Percentiles rank a stretch among this genome's conserved stretches.
Conservation (phyloP, 352 stramenopile species). For the Phytophthora hibernalis region DNA sequence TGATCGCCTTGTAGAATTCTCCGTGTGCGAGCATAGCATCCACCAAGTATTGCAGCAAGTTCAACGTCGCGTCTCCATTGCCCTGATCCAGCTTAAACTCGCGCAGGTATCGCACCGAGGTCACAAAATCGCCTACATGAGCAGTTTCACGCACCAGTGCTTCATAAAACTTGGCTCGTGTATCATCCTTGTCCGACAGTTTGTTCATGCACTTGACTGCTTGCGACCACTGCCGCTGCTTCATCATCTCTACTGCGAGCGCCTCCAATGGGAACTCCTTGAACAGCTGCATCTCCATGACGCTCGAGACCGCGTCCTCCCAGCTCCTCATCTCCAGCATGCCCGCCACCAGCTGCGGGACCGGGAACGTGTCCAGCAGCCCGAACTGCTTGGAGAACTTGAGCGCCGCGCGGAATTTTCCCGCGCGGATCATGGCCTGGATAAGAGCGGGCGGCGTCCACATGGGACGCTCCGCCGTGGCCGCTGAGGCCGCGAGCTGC, state of each 20-base stretch:
- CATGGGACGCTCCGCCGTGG: conserved; percentile 33
- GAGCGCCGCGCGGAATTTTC: conserved; percentile 75
- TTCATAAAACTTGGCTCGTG: conserved; percentile 50
- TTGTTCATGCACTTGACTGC: conserved; percentile 87
- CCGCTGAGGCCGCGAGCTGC: conserved; percentile 39
- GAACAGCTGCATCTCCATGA: conserved; percentile 81
- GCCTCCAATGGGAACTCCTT: conserved; percentile 72
- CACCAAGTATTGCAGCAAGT: conserved; percentile 64
- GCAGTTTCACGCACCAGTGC: conserved; percentile 66
- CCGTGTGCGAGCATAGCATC: conserved; percentile 69
- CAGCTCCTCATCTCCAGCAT: conserved; percentile 77
- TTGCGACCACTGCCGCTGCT: conserved; percentile 71
- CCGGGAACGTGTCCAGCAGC: conserved; percentile 74
- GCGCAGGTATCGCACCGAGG: conserved; percentile 66
- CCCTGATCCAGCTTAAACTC: conserved; percentile 80
- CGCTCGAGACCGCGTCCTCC: conserved; percentile 75
- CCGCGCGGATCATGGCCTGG: conserved; percentile 84
- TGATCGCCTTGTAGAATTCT: conserved; percentile 91
- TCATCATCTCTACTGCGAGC: conserved; percentile 71
- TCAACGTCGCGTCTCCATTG: conserved; percentile 39
- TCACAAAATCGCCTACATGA: conserved; percentile 75
- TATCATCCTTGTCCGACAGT: conserved; percentile 51
- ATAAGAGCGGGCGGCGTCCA: conserved; percentile 86
- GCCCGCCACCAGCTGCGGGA: conserved; percentile 60
- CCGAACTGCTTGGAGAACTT: conserved; percentile 87